Evolutionary conservation across 306 rosid species (phyloP), one percentile per base, ranked within the genome.

Genomic region (Cucurbita moschata): DNA sequence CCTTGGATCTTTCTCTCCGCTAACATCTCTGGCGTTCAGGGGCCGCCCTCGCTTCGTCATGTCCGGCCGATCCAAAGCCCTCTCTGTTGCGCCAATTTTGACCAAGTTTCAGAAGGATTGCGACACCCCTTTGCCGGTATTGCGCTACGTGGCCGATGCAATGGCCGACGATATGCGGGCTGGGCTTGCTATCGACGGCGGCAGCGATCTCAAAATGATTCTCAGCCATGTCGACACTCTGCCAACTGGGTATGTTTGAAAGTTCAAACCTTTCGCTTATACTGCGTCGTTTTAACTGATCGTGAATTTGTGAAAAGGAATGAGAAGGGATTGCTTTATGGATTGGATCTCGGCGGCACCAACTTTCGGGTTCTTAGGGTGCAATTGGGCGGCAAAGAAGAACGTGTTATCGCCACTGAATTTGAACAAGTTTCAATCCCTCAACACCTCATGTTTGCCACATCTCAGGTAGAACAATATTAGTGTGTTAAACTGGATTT

Each of bases 301-400:
- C 15, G 51, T 57, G 19, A 8, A 37, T 66, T 44, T 19, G 51
- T 85, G 72, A 62, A 90, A 62, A 90, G 98, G 82, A 90, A 90
- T 39, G 98, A 93, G 86, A 79, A 79, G 55, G 98, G 98, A 2
- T 81, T 93, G 87, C 90, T 88, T 71, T 93, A 90, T 84, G 98
- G 94, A 16, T 76, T 90, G 89, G 98, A 93, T 87, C 96, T 93
- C 47, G 98, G 98, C 30, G 98, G 98, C 54, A 88, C 98, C 3
- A 90, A 93, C 75, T 93, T 93, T 80, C 84, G 96, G 58, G 97
- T 90, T 81, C 79, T 93, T 75, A 86, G 97, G 71, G 96, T 93
- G 30, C 94, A 88, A 61, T 75, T 93, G 68, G 98, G 94, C 59
- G 97, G 98, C 35, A 82, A 85, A 60, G 78, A 90, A 77, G 88